Conservation (phyloP, 1,284 basidiomycete genomes). For the Puccinia triticina region DNA sequence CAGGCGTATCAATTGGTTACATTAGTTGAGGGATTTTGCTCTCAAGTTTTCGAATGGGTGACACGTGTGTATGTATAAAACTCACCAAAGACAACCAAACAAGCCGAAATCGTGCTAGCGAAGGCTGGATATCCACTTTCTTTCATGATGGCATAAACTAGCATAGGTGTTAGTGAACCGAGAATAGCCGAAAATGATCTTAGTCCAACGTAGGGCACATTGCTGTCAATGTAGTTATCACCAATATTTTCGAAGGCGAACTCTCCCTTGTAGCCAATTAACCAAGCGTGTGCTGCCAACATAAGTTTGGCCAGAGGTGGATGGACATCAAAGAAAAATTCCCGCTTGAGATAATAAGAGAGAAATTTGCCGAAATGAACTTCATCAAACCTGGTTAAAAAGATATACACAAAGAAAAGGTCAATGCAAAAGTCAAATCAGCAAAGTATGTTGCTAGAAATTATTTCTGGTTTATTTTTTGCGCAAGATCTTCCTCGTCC, state of each 20-base stretch:
- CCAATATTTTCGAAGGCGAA: constrained; percentile 96
- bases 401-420: background rate
- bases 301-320: constrained; percentile 93
- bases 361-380: constrained; percentile 95
- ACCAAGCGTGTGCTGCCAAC: constrained; percentile 89
- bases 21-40: constrained; percentile 61
- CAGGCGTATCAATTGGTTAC: constrained; percentile 80
- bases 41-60: background rate
- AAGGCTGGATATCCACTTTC: constrained; percentile 87
- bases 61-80: background rate
- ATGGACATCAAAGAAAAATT: constrained; percentile 99
- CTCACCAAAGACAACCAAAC: constrained; percentile 46
- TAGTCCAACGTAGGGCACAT: constrained; percentile 93
- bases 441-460: background rate
- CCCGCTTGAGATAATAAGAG: constrained; percentile 80
- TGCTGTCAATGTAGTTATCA: constrained; percentile 80
- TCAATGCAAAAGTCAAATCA: background rate
- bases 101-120: constrained; percentile 31
- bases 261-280: constrained; percentile 90
- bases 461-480: background rate
- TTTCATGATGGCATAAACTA: constrained; percentile 96
- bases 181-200: constrained; percentile 87
- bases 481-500: background rate
- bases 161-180: constrained; percentile 82
- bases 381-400: constrained; percentile 78